Base-by-base conservation (phyloP, 139 green algal genomes). In the Axilococcus clingmanii region DNA sequence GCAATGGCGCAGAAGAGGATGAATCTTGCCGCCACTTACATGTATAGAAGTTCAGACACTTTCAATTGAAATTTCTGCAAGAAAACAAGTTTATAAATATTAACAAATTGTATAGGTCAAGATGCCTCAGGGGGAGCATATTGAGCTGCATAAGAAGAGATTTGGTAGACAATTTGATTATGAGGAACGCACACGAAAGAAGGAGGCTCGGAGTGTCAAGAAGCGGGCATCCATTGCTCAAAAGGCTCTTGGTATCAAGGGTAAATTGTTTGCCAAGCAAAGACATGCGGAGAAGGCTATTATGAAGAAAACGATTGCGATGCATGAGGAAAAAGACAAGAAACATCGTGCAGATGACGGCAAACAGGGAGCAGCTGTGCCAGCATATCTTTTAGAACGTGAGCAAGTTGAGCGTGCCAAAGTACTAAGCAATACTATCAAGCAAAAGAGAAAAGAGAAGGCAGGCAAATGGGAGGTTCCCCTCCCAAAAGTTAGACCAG, bases 381-480 rank as follows among this genome's bases (percentile, higher is more conserved):
- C 93, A 3, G 85, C 93, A 2, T 99, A 99, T 69, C 75, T 99
- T 54, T 77, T 99, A 57, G 93, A 99, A 70, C 82, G 93, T 60
- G 93, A 99, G 52, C 88, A 96, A 72, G 86, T 85, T 4, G 85
- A 94, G 47, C 76, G 92, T 1, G 89, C 92, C 38, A 98, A 98
- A 73, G 88, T 98, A 54, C 79, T 99, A 48, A 94, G 80, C 84
- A 99, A 99, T 74, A 97, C 93, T 30, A 89, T 99, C 66, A 99
- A 99, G 81, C 92, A 99, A 71, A 99, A 99, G 69, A 74, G 92
- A 5, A 99, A 99, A 64, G 88, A 99, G 66, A 99, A 99, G 81
- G 92, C 92, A 8, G 92, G 92, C 48, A 99, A 97, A 71, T 99
- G 92, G 92, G 92, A 99, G 68, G 92, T 99, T 55, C 92, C 92